Evolutionary conservation across 148 eudicot species (phyloP).

Genomic region (Rhododendron mucronatum): DNA sequence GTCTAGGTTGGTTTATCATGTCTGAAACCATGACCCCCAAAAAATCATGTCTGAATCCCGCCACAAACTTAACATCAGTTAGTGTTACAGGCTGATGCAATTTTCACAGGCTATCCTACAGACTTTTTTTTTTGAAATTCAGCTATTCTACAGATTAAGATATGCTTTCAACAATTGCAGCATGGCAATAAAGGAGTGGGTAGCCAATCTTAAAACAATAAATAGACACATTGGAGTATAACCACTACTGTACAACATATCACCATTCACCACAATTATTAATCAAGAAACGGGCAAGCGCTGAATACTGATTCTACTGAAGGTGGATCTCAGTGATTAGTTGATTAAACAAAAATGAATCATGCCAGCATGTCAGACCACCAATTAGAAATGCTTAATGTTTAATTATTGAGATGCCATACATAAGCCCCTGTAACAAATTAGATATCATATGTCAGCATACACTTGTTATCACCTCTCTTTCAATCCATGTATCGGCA

Average conservation of each 20-base stretch:
- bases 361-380: not conserved
- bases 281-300: not conserved
- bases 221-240: not conserved
- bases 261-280: not conserved
- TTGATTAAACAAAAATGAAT: not conserved
- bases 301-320: not conserved
- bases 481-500: slow-evolving; percentile 99
- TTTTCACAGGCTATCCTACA: slow-evolving; percentile 1
- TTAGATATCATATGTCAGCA: not conserved
- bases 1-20: not conserved
- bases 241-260: not conserved
- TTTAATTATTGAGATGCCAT: not conserved
- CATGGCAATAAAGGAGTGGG: not conserved
- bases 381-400: slow-evolving; percentile 10
- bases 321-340: not conserved
- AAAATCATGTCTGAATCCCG: not conserved
- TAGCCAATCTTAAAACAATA: not conserved
- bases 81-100: not conserved
- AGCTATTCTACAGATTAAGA: not conserved
- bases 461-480: slow-evolving; percentile 55
- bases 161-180: not conserved
- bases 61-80: not conserved
- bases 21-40: not conserved
- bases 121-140: not conserved
- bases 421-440: not conserved